Percentiles rank a stretch among this genome's conserved stretches.
phyloP scores from a whole-genome alignment of 2,329 filamentous ascomycete species.

The Colletotrichum horii region DNA sequence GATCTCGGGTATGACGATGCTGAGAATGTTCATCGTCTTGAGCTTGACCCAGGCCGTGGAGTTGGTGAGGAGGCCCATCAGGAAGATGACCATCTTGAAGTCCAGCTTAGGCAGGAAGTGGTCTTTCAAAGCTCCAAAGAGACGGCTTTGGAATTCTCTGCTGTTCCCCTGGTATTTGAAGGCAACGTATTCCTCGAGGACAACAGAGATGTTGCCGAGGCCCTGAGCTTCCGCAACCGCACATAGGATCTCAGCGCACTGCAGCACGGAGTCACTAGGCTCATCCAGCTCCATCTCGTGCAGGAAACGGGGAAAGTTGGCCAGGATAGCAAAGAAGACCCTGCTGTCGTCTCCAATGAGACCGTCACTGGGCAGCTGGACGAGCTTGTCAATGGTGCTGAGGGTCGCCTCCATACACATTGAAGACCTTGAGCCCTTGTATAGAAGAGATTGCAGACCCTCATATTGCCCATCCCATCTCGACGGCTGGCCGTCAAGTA shows the following conservation, averaged over 20 bases:
- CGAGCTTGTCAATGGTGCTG: conserved; percentile 77
- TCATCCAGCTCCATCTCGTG: conserved; percentile 73
- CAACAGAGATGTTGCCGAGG: conserved; percentile 68
- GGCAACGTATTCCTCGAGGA: conserved; percentile 73
- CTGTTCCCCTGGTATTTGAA: conserved; percentile 66
- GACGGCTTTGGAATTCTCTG: conserved; percentile 77
- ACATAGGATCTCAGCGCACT: conserved; percentile 73
- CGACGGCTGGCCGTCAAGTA: conserved; percentile 79
- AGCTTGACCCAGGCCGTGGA: conserved; percentile 87
- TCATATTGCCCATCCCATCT: conserved; percentile 92
- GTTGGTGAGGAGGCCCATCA: conserved; percentile 92
- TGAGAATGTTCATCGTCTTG: conserved; percentile 90
- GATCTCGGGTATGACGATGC: conserved; percentile 83
- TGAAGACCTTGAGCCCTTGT: conserved; percentile 91
- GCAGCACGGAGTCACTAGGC: conserved; percentile 60
- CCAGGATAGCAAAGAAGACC: conserved; percentile 84
- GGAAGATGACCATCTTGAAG: conserved; percentile 83
- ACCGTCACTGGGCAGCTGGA: conserved; percentile 77
- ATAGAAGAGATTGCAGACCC: conserved; percentile 82
- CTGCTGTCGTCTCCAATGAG: conserved; percentile 84
- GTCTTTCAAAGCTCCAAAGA: conserved; percentile 75
- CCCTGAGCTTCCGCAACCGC: conserved; percentile 76
- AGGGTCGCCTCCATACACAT: conserved; percentile 80
- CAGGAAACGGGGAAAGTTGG: conserved; percentile 89
- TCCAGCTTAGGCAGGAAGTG: conserved; percentile 84